Evolutionary conservation across 2,329 filamentous ascomycete genomes (phyloP), one percentile per base, ranked within the genome.

Genomic region (Nigrospora sphaerica): DNA sequence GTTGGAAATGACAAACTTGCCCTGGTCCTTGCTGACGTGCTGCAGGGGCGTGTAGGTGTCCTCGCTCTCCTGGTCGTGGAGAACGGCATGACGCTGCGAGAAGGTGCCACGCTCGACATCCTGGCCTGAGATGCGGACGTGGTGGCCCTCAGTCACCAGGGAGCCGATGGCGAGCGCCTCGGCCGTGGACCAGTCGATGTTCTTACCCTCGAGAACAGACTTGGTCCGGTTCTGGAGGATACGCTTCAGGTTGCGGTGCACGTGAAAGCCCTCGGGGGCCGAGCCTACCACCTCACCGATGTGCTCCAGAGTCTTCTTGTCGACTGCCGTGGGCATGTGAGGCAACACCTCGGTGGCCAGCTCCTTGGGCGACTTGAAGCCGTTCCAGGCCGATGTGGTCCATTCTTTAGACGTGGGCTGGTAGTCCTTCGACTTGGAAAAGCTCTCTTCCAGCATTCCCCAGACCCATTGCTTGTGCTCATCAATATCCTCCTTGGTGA

Each of bases 381-480:
- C 92, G 72, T 98, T 95, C 93, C 93, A 98, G 47, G 93, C 92
- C 44, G 91, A 96, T 10, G 93, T 97, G 57, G 95, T 83, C 93
- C 93, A 98, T 71, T 98, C 93, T 73, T 95, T 95, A 55, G 91
- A 88, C 36, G 88, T 95, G 39, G 93, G 89, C 68, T 92, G 86
- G 71, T 98, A 98, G 61, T 98, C 92, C 72, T 95, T 97, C 70
- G 91, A 95, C 70, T 92, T 90, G 60, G 89, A 79, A 69, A 97
- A 98, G 72, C 90, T 96, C 68, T 97, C 92, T 63, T 95, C 92
- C 48, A 98, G 78, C 91, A 97, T 97, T 52, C 88, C 88, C 93
- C 92, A 98, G 49, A 97, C 93, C 93, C 93, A 98, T 68, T 95
- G 88, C 79, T 95, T 95, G 78, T 98, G 93, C 77, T 98, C 93